Base-by-base conservation (phyloP, 306 rosid genomes). In the Herpetospermum pedunculosum region DNA sequence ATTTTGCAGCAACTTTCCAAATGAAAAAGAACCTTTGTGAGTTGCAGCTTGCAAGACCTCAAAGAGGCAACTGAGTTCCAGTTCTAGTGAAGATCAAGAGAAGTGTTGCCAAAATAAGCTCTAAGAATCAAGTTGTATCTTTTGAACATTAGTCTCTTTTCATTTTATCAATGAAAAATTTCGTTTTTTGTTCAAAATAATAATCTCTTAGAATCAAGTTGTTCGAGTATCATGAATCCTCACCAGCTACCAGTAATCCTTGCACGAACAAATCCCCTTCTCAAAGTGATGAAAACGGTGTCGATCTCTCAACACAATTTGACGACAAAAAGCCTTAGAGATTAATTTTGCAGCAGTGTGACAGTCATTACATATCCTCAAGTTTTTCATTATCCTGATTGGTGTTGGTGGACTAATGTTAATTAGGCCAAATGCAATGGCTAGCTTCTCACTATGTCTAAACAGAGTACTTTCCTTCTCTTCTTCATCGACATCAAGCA, bases 401-500 rank as follows among this genome's bases (percentile, higher is more conserved):
- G 90, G 85, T 50, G 92, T 91, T 77, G 94, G 91, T 10, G 87
- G 92, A 65, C 81, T 86, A 35, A 91, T 91, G 72, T 91, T 93
- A 58, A 93, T 77, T 75, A 93, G 86, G 30, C 97, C 98, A 60
- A 89, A 93, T 75, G 98, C 96, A 53, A 93, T 89, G 60, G 98
- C 98, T 41, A 93, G 81, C 81, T 89, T 93, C 88, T 93, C 98
- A 75, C 98, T 91, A 77, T 93, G 98, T 40, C 94, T 92, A 77
- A 97, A 93, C 3, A 93, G 92, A 77, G 91, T 55, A 46, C 86
- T 84, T 80, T 93, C 97, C 55, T 93, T 93, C 79, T 85, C 94
- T 70, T 89, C 96, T 70, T 93, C 97, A 5, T 84, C 87, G 44
- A 93, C 86, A 59, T 89, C 78, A 81, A 89, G 97, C 79, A 90